Conservation (phyloP, 495 filamentous ascomycete species). For the Aspergillus baeticus region DNA sequence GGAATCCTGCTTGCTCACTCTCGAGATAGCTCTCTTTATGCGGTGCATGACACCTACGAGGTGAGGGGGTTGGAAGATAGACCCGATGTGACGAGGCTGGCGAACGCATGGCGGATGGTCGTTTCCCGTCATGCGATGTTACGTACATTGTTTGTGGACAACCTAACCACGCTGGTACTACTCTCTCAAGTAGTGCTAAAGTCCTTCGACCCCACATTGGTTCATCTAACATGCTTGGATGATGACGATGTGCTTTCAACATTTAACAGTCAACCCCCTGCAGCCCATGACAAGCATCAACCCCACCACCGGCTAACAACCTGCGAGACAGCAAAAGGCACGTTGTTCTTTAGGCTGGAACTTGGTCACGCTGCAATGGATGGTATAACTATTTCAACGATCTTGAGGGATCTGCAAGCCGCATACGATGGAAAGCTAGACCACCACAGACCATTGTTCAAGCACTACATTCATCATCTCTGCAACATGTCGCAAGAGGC, state of each 20-base stretch:
- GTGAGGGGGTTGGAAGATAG: conserved; percentile 35
- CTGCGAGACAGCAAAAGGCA: conserved; percentile 37
- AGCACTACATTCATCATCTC: conserved; percentile 52
- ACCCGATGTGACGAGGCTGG: conserved; percentile 39
- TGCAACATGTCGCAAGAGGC: conserved; percentile 30
- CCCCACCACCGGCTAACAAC: conserved; percentile 49
- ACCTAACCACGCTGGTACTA: conserved; percentile 39
- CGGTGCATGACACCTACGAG: conserved; percentile 60
- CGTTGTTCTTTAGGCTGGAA: conserved; percentile 53
- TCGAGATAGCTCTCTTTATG: conserved; percentile 56
- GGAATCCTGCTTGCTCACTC: conserved; percentile 62
- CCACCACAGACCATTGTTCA: conserved; percentile 47
- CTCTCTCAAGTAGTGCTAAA: conserved; percentile 55
- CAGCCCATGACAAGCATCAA: conserved; percentile 33
- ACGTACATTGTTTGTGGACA: conserved; percentile 52
- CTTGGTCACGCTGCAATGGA: conserved; percentile 56
- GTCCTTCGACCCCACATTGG: conserved; percentile 28
- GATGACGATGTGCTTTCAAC: conserved; percentile 31
- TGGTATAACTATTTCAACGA: conserved; percentile 47
- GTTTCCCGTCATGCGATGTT: conserved; percentile 50
- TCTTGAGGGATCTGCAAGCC: conserved; percentile 45
- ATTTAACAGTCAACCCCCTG: conserved; percentile 33
- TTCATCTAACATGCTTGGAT: conserved; percentile 32
- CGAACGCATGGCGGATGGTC: conserved; percentile 47
- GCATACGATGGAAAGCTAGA: conserved; percentile 45